Evolutionary conservation across 768 basidiomycete species (phyloP).

Genomic region (Antrodiella citrinella): DNA sequence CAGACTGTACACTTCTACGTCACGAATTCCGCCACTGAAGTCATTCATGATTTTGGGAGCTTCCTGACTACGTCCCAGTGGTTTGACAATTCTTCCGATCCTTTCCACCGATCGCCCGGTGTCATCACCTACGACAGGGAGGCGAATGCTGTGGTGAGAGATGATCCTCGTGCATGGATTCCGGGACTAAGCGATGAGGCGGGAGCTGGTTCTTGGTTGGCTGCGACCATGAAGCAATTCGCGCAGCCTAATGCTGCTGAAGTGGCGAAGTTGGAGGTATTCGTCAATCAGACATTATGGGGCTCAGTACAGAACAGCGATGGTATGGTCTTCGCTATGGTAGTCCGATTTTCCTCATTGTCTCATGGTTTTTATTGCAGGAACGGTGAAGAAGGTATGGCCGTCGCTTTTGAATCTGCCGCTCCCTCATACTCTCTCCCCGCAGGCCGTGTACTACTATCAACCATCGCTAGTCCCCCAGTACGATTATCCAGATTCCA

Average conservation of each 20-base stretch:
- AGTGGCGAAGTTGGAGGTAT: constrained; percentile 43
- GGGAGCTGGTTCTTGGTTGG: constrained; percentile 52
- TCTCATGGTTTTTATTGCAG: too few relatives aligned
- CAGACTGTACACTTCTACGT: constrained; percentile 48
- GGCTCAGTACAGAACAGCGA: constrained; percentile 44
- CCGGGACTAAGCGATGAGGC: constrained; percentile 53
- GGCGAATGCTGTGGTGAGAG: constrained; percentile 38
- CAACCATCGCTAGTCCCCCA: constrained; percentile 35
- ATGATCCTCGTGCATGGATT: constrained; percentile 51
- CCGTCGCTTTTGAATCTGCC: not conserved
- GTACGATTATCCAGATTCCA: constrained; percentile 40
- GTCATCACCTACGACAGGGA: constrained; percentile 48
- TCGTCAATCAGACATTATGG: constrained; percentile 37
- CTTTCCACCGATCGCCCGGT: constrained; percentile 45
- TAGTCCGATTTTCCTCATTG: not conserved
- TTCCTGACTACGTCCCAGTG: constrained; percentile 49
- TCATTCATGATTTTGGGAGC: constrained; percentile 40
- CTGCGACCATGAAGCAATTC: constrained; percentile 49
- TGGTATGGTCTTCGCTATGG: constrained; percentile 23
- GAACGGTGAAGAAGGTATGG: constrained; percentile 44
- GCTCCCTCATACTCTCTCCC: not conserved
- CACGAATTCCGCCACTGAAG: constrained; percentile 37
- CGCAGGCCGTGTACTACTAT: constrained; percentile 45
- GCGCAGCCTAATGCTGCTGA: constrained; percentile 46
- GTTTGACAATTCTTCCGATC: constrained; percentile 41